Percentiles rank a stretch among this genome's conserved stretches.
Conservation (phyloP, 2,329 filamentous ascomycete genomes). For the Teratosphaeria zuluensis region DNA sequence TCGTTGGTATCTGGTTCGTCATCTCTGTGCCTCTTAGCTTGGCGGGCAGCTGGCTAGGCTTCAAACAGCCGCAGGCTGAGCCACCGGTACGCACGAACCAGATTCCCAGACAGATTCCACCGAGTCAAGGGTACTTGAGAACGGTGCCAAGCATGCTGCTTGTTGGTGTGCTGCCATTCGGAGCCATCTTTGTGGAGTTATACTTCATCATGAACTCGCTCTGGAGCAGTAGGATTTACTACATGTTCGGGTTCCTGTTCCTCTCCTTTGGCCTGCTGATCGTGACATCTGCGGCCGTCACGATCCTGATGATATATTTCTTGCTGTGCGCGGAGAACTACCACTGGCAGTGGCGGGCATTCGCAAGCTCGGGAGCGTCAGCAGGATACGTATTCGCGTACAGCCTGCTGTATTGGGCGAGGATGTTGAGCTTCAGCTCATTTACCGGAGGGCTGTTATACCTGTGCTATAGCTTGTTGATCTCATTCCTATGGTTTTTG, state of each 20-base stretch:
- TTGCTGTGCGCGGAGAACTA: slow-evolving; percentile 94
- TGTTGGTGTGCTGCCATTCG: slow-evolving; percentile 86
- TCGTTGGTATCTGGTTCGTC: slow-evolving; percentile 90
- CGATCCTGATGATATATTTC: slow-evolving; percentile 92
- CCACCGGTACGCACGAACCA: slow-evolving; percentile 91
- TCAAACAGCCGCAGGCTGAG: slow-evolving; percentile 60
- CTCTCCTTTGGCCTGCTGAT: slow-evolving; percentile 97
- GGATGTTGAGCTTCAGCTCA: slow-evolving; percentile 74
- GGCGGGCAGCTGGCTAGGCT: slow-evolving; percentile 85
- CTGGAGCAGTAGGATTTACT: slow-evolving; percentile 98
- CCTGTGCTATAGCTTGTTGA: slow-evolving; percentile 79
- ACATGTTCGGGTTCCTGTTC: slow-evolving; percentile 99
- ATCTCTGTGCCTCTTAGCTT: slow-evolving; percentile 90
- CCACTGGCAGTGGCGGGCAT: slow-evolving; percentile 97
- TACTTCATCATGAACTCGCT: slow-evolving; percentile 99
- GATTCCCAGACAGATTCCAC: slow-evolving; percentile 93
- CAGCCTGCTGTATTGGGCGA: slow-evolving; percentile 82
- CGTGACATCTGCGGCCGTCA: slow-evolving; percentile 84
- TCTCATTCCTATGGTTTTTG: slow-evolving; percentile 87
- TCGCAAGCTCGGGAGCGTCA: slow-evolving; percentile 82
- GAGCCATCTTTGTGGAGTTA: slow-evolving; percentile 93
- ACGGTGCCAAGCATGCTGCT: slow-evolving; percentile 84
- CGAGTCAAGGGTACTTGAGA: slow-evolving; percentile 69
- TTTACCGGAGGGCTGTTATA: slow-evolving; percentile 84
- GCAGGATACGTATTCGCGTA: slow-evolving; percentile 88